Conservation (phyloP, 257 asterid species). For the Nemophila menziesii region DNA sequence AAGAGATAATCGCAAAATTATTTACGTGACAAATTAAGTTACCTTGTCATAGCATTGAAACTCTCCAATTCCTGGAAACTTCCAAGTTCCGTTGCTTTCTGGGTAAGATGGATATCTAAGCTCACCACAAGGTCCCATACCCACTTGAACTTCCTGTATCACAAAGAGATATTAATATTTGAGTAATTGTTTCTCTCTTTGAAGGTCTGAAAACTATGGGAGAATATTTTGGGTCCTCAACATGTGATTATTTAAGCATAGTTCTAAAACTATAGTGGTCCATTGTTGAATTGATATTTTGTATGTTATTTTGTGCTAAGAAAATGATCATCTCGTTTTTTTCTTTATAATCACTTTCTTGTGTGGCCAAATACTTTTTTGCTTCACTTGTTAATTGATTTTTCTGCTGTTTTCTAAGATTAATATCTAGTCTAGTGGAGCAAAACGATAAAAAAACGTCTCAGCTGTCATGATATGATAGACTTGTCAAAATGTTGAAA, state of each 20-base stretch:
- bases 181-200: conserved; percentile 10
- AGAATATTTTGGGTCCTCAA: conserved; percentile 9
- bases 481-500: no score
- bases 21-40: no score
- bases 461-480: no score
- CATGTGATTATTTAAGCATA: conserved; percentile 6
- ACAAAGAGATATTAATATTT: conserved; percentile 7
- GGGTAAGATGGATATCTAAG: conserved; percentile 67
- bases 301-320: conserved; percentile 5
- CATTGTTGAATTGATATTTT: no score
- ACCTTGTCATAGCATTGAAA: conserved; percentile 78
- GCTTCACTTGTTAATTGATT: no score
- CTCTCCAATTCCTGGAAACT: conserved; percentile 70
- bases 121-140: conserved; percentile 76
- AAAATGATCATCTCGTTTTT: not conserved
- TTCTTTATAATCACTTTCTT: not conserved
- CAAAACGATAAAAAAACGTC: not conserved
- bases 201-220: conserved; percentile 9
- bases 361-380: not conserved
- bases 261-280: conserved; percentile 9
- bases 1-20: no score
- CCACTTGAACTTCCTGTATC: conserved; percentile 69
- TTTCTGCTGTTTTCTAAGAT: not conserved
- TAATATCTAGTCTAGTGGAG: not conserved
- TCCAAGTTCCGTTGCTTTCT: conserved; percentile 32